Percentiles rank a stretch among this genome's conserved stretches.
Conservation (phyloP, 345 rosid species). For the Stellera chamaejasme region DNA sequence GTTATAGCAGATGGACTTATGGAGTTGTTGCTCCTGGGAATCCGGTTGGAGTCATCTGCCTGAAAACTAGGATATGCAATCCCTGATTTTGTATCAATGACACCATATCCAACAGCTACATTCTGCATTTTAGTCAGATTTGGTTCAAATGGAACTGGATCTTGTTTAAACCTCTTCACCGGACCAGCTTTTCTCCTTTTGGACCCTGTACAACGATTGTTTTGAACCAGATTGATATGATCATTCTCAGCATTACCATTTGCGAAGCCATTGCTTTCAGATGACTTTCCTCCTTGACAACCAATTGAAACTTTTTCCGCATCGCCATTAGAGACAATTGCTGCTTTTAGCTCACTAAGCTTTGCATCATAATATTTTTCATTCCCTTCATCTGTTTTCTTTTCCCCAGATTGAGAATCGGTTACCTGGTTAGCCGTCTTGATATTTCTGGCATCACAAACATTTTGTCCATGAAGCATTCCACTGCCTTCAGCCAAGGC, state of each 20-base stretch:
- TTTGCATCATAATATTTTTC: slow-evolving; percentile 80
- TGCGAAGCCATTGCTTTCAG: slow-evolving; percentile 34
- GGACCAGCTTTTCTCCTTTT: slow-evolving; percentile 88
- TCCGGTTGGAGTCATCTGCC: slow-evolving; percentile 28
- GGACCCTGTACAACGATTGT: slow-evolving; percentile 62
- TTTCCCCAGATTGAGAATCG: slow-evolving; percentile 29
- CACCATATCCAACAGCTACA: slow-evolving; percentile 33
- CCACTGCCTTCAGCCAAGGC: slow-evolving; percentile 22
- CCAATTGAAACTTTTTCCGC: slow-evolving; percentile 34
- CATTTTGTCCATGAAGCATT: slow-evolving; percentile 24
- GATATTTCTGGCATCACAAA: slow-evolving; percentile 22
- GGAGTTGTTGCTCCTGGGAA: slow-evolving; percentile 31
- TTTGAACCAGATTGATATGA: slow-evolving; percentile 35
- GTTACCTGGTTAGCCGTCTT: slow-evolving; percentile 31
- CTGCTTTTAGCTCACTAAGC: slow-evolving; percentile 72
- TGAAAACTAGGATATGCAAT: slow-evolving; percentile 30
- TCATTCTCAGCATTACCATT: slow-evolving; percentile 44
- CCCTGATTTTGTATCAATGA: slow-evolving; percentile 30
- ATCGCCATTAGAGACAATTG: slow-evolving; percentile 32
- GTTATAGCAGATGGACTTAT: slow-evolving; percentile 30
- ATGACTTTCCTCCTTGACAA: slow-evolving; percentile 36
- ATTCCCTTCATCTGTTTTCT: slow-evolving; percentile 22
- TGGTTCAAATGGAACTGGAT: slow-evolving; percentile 26
- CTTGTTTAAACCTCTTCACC: slow-evolving; percentile 92
- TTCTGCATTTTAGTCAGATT: slow-evolving; percentile 25